phyloP scores from a whole-genome alignment of 2,329 filamentous ascomycete genomes.

The Arthrobotrys megalospora region DNA sequence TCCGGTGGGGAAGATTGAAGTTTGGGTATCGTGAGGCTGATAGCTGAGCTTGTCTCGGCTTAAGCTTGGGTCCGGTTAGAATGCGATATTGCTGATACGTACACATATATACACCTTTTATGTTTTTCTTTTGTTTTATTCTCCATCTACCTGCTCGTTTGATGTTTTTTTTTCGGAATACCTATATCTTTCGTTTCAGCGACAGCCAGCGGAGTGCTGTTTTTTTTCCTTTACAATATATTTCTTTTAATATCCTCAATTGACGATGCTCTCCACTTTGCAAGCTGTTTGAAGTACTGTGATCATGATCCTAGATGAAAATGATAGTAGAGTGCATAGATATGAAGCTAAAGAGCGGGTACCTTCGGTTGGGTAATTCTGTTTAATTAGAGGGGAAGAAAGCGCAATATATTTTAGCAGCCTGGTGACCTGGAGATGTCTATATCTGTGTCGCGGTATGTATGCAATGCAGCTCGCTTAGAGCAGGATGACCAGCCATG shows the following conservation, averaged over 20 bases:
- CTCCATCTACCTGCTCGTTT: conserved; percentile 7
- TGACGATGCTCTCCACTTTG: neutral
- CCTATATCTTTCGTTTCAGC: neutral
- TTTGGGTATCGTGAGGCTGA: conserved; percentile 67
- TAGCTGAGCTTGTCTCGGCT: neutral
- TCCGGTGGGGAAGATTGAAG: conserved; percentile 95
- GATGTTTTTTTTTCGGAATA: conserved; percentile 13
- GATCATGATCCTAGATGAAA: neutral
- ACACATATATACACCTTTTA: conserved; percentile 4
- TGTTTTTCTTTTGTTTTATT: conserved; percentile 14
- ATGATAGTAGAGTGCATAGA: neutral
- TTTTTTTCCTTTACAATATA: conserved; percentile 18
- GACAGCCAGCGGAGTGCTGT: conserved; percentile 4
- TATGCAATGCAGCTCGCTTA: conserved; percentile 25
- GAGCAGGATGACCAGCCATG: conserved; percentile 4
- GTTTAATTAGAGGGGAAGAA: neutral
- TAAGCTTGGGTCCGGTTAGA: neutral
- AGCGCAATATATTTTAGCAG: neutral
- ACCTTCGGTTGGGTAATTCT: conserved; percentile 12
- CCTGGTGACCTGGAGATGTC: neutral
- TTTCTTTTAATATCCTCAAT: conserved; percentile 11
- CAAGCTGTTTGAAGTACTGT: neutral
- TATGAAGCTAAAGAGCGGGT: neutral
- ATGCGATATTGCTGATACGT: conserved; percentile 1
- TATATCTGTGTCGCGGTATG: neutral